Percentiles rank a stretch among this genome's conserved stretches.
Evolutionary conservation across 2,329 filamentous ascomycete genomes (phyloP).

Genomic region (Dactylellina parvicollis): DNA sequence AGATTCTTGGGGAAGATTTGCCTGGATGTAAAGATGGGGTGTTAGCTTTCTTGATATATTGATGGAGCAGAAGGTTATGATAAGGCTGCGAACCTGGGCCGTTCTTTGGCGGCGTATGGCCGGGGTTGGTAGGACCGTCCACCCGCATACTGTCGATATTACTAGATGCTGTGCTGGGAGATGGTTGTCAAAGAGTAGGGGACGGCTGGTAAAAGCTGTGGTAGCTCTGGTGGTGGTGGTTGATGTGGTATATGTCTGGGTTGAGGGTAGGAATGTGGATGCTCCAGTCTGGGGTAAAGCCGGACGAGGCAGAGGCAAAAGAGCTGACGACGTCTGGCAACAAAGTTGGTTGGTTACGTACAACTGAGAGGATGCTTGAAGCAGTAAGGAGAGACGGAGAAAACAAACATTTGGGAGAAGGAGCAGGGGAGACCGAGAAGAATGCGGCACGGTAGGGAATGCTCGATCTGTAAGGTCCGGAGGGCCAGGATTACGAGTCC

Average conservation of each 20-base stretch:
- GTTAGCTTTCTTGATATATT: neutral
- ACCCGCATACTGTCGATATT: constrained; percentile 13
- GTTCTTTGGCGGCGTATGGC: neutral
- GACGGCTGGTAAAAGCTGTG: neutral
- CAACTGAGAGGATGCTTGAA: neutral
- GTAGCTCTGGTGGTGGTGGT: neutral
- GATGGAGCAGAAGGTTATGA: neutral
- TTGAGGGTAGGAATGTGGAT: neutral
- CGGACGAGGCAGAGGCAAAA: constrained; percentile 3
- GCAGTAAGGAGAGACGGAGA: neutral
- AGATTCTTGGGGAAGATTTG: constrained; percentile 64
- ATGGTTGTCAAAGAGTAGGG: neutral
- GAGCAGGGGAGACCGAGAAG: neutral
- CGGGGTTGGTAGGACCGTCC: constrained; percentile 2
- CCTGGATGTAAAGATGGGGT: constrained; percentile 61
- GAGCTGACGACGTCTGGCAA: neutral
- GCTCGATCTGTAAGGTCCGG: constrained; percentile 20
- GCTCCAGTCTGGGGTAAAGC: neutral
- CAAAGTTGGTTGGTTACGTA: neutral
- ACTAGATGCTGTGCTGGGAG: neutral
- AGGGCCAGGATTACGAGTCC: constrained; percentile 25
- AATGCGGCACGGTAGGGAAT: neutral
- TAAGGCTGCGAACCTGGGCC: constrained; percentile 12
- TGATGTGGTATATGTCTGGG: neutral
- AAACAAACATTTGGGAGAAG: neutral